Evolutionary conservation across 352 stramenopile species (phyloP), one percentile per base, ranked within the genome.

Genomic region (Pythium biforme): DNA sequence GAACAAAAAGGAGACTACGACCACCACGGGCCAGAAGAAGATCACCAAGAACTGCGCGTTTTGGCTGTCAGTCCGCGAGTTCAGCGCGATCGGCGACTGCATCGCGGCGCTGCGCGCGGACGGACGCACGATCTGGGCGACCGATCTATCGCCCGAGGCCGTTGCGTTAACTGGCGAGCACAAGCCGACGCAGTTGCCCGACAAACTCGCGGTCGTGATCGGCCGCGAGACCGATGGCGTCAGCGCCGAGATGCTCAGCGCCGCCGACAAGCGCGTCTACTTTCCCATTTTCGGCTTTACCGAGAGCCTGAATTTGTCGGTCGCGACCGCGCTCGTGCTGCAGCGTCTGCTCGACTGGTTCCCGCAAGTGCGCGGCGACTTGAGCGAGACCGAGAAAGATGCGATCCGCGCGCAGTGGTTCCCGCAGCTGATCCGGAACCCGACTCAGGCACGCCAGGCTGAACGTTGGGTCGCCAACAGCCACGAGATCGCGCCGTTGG

Each of bases 201-300:
- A 82, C 1, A 94, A 90, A 54, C 69, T 98, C 19, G 94, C 94
- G 9, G 74, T 98, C 59, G 90, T 98, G 15, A 97, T 98, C 64
- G 94, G 94, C 29, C 94, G 92, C 0, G 94, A 98, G 75, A 92
- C 79, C 19, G 89, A 97, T 61, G 94, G 94, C 33, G 92, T 96
- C 55, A 96, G 88, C 40, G 53, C 56, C 14, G 87, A 97, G 69
- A 96, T 98, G 81, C 77, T 98, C 37, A 61, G 79, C 25, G 74
- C 80, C 9, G 89, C 90, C 8, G 86, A 98, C 68, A 71, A 86
- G 66, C 86, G 92, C 23, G 88, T 98, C 4, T 98, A 98, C 69
- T 82, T 98, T 52, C 94, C 94, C 23, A 81, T 98, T 45, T 83
- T 92, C 52, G 94, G 94, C 37, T 98, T 98, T 81, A 94, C 90